Evolutionary conservation across 805 yeast genomes (phyloP).

Genomic region (Wickerhamomyces chambardii): DNA sequence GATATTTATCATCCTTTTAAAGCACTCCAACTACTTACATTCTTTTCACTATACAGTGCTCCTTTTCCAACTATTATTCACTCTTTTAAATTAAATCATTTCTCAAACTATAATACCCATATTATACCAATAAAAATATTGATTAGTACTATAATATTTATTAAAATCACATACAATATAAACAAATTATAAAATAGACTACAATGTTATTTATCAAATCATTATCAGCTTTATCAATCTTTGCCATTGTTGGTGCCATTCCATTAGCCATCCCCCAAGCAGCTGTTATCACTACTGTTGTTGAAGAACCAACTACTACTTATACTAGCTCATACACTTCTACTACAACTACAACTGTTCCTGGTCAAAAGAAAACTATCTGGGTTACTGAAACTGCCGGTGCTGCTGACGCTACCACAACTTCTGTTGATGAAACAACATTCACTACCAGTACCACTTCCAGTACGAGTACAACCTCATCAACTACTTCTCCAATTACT

Average conservation of each 20-base stretch:
- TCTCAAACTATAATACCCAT: not conserved
- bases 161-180: too few species aligned
- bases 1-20: too few species aligned
- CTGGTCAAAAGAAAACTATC: slow-evolving; percentile 13
- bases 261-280: slow-evolving; percentile 13
- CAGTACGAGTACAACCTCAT: too few species aligned
- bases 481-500: slow-evolving; percentile 2
- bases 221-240: slow-evolving; percentile 11
- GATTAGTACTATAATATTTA: too few species aligned
- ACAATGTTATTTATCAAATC: slow-evolving; percentile 16
- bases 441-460: slow-evolving; percentile 1
- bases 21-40: slow-evolving; percentile 11
- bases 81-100: slow-evolving; percentile 2
- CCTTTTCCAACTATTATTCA: slow-evolving; percentile 11
- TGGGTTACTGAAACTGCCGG: slow-evolving; percentile 17
- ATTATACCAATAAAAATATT: too few species aligned
- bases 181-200: not conserved
- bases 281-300: slow-evolving; percentile 6
- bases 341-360: slow-evolving; percentile 12
- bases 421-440: not conserved
- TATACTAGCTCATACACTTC: slow-evolving; percentile 13
- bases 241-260: slow-evolving; percentile 11
- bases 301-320: slow-evolving; percentile 3
- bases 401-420: slow-evolving; percentile 2
- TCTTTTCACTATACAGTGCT: slow-evolving; percentile 9